phyloP scores from a whole-genome alignment of 2,329 filamentous ascomycete species.

The Penicillium janthinellum region DNA sequence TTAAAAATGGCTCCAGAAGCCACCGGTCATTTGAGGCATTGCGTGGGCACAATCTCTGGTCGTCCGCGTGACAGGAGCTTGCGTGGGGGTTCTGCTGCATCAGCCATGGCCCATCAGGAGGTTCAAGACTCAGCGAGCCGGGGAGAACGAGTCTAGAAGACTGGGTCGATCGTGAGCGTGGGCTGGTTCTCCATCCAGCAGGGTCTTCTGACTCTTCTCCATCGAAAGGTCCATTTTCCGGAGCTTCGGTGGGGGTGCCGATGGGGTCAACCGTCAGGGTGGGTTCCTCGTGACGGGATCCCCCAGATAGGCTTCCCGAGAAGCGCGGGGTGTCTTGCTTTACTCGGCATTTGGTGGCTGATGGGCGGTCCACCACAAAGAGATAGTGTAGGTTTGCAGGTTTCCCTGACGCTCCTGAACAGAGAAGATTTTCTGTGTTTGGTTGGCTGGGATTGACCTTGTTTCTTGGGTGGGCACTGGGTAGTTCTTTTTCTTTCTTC shows the following conservation, averaged over 20 bases:
- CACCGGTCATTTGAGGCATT: neutral
- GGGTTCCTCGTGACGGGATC: slow-evolving; percentile 13
- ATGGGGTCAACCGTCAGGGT: neutral
- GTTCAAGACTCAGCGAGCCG: neutral
- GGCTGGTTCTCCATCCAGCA: neutral
- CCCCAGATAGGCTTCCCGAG: slow-evolving; percentile 30
- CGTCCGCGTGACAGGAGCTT: slow-evolving; percentile 13
- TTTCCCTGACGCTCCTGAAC: neutral
- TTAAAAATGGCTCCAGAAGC: slow-evolving; percentile 1
- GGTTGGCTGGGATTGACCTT: slow-evolving; percentile 12
- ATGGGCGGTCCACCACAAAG: neutral
- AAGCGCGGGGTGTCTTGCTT: slow-evolving; percentile 6
- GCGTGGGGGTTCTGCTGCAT: neutral
- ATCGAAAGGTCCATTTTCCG: neutral
- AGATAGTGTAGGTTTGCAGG: neutral
- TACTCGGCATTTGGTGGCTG: neutral
- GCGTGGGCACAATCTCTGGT: slow-evolving; percentile 9
- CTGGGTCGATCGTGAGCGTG: neutral
- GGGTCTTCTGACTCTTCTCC: slow-evolving; percentile 2
- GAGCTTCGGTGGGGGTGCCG: slow-evolving; percentile 8
- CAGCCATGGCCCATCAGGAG: too few relatives aligned
- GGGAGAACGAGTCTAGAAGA: neutral
- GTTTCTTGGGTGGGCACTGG: neutral
- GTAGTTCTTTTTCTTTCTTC: neutral
- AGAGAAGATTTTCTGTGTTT: neutral